A percentile compares a stretch with the other conserved stretches of the same genome.
phyloP scores from a whole-genome alignment of 2,329 filamentous ascomycete species.

The Sporothrix variecibatus region DNA sequence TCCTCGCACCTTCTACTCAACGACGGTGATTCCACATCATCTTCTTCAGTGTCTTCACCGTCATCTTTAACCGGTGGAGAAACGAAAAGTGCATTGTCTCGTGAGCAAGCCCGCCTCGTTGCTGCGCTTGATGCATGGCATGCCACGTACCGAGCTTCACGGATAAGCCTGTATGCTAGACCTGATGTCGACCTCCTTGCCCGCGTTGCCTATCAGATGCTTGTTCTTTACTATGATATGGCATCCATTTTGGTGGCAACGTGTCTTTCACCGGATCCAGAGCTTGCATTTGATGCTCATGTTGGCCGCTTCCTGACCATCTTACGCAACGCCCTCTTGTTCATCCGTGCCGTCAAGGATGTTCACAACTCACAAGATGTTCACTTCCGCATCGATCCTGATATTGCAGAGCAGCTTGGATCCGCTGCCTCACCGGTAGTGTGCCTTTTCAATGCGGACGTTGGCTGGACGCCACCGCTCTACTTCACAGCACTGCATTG shows the following conservation, averaged over 20 bases:
- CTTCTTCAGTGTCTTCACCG: not conserved
- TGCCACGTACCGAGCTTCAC: not conserved
- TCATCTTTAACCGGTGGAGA: not conserved
- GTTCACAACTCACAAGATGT: constrained; percentile 11
- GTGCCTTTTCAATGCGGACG: constrained; percentile 5
- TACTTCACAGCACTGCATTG: constrained; percentile 19
- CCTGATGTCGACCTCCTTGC: not conserved
- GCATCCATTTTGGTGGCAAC: not conserved
- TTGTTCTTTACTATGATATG: constrained; percentile 16
- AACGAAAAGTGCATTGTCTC: not conserved
- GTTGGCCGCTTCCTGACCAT: not conserved
- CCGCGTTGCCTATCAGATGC: constrained; percentile 4
- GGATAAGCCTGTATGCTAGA: not conserved
- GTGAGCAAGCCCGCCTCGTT: not conserved
- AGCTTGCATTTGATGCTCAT: constrained; percentile 4
- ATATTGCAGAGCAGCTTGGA: not conserved
- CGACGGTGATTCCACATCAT: not conserved
- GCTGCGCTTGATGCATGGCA: not conserved
- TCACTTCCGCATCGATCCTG: not conserved
- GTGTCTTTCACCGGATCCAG: not conserved
- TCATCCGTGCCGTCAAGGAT: not conserved
- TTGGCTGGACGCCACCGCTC: constrained; percentile 12
- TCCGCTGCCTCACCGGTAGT: not conserved
- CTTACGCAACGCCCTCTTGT: not conserved
- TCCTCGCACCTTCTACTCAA: too few relatives aligned